phyloP scores from a whole-genome alignment of 1,284 basidiomycete genomes.

The Pascua guehoae region DNA sequence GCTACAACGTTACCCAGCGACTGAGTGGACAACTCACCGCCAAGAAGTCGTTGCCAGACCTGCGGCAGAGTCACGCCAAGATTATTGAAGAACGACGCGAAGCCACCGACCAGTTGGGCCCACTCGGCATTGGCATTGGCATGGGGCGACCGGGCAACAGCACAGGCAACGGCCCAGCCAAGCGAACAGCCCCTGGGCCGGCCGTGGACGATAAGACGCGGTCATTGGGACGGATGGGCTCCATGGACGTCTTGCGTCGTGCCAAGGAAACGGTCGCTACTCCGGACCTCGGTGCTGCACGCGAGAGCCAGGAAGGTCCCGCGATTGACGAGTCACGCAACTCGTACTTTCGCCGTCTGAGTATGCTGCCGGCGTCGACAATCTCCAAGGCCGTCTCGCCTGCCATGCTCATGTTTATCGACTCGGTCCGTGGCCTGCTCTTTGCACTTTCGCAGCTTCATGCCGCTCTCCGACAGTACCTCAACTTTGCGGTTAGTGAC shows the following conservation, averaged over 20 bases:
- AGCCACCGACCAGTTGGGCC: conserved; percentile 23
- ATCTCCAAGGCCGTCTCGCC: conserved; percentile 69
- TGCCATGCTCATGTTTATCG: conserved; percentile 70
- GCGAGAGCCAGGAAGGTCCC: conserved; percentile 26
- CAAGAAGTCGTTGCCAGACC: conserved; percentile 85
- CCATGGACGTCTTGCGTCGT: conserved; percentile 14
- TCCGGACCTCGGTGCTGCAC: conserved; percentile 1
- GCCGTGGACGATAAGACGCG: conserved; percentile 12
- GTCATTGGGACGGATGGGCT: conserved; percentile 24
- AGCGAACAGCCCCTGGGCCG: neutral
- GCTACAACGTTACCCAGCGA: conserved; percentile 43
- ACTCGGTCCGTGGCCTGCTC: conserved; percentile 84
- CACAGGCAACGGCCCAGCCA: conserved; percentile 1
- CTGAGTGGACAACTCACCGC: conserved; percentile 52
- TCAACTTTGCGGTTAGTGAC: conserved; percentile 78
- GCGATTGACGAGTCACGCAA: conserved; percentile 72
- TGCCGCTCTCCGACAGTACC: conserved; percentile 83
- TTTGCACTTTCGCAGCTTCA: conserved; percentile 92
- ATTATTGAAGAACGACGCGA: conserved; percentile 46
- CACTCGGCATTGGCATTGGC: conserved; percentile 32
- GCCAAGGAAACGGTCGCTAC: conserved; percentile 1
- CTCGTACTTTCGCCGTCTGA: conserved; percentile 86
- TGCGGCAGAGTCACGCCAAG: conserved; percentile 60
- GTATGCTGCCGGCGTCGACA: conserved; percentile 64
- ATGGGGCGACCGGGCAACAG: neutral